Conservation (phyloP, 345 rosid species). For the Crucihimalaya himalaica region DNA sequence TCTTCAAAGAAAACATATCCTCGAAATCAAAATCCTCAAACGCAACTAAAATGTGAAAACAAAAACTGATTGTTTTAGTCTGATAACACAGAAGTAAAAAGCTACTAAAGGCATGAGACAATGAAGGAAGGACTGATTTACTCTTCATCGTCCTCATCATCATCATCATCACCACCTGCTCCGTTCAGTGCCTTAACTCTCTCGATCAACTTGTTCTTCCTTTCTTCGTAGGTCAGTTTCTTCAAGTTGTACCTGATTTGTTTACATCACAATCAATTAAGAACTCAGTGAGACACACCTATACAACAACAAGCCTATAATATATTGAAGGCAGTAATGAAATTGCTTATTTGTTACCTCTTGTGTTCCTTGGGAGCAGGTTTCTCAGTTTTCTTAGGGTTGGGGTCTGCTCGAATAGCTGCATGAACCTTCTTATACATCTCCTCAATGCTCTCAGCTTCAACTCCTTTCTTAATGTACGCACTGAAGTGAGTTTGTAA, state of each 20-base stretch:
- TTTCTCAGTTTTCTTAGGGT: slow-evolving; percentile 26
- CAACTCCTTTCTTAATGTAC: slow-evolving; percentile 19
- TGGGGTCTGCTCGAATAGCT: slow-evolving; percentile 28
- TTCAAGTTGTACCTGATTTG: slow-evolving; percentile 30
- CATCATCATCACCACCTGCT: slow-evolving; percentile 25
- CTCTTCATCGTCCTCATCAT: slow-evolving; percentile 19
- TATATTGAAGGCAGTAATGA: not conserved
- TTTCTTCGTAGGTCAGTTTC: slow-evolving; percentile 31
- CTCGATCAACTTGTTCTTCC: slow-evolving; percentile 35
- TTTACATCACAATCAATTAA: not conserved
- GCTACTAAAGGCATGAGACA: not conserved
- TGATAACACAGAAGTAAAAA: not conserved
- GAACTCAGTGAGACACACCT: not conserved
- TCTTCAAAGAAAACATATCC: not conserved
- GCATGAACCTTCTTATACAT: slow-evolving; percentile 32
- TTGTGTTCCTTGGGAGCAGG: slow-evolving; percentile 30
- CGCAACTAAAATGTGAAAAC: slow-evolving; percentile 5
- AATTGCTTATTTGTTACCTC: slow-evolving; percentile 10
- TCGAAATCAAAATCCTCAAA: slow-evolving; percentile 3
- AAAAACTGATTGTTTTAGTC: slow-evolving; percentile 2
- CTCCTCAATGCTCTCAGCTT: slow-evolving; percentile 30
- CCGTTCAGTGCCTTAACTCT: slow-evolving; percentile 28
- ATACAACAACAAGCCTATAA: not conserved
- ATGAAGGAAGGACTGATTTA: not conserved
- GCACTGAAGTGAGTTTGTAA: slow-evolving; percentile 30